phyloP scores from a whole-genome alignment of 352 stramenopile species.

The Phytopythium boreale region DNA sequence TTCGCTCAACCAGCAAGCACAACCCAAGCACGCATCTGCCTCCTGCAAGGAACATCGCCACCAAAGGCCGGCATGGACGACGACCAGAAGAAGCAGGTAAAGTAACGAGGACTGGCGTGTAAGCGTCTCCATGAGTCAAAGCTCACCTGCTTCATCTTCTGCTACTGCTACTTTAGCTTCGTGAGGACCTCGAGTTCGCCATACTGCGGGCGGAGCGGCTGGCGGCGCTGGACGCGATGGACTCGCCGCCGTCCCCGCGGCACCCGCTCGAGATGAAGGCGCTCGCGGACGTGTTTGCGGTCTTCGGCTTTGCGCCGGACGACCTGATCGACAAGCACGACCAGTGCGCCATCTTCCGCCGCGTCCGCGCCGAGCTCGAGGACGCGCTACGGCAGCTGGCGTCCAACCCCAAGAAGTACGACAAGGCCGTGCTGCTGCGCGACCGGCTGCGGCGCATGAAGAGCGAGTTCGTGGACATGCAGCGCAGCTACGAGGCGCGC shows the following conservation, averaged over 20 bases:
- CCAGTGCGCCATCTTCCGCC: constrained; percentile 67
- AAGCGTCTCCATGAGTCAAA: background rate
- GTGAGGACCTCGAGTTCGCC: constrained; percentile 69
- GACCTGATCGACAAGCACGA: constrained; percentile 73
- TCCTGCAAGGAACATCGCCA: background rate
- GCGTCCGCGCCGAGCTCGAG: constrained; percentile 54
- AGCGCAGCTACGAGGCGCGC: constrained; percentile 50
- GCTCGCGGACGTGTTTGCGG: constrained; percentile 62
- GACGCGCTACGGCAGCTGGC: constrained; percentile 49
- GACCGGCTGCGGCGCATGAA: constrained; percentile 64
- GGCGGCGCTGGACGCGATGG: constrained; percentile 33
- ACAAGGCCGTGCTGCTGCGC: constrained; percentile 63
- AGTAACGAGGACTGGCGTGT: too few relatives aligned
- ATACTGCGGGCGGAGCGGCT: constrained; percentile 63
- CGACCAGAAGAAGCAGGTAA: constrained; percentile 53
- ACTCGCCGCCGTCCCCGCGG: constrained; percentile 33
- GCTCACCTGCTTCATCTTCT: background rate
- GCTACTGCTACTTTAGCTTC: constrained; percentile 29
- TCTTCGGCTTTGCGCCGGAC: constrained; percentile 59
- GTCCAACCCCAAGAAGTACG: constrained; percentile 63
- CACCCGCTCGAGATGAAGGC: constrained; percentile 65
- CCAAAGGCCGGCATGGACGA: constrained; percentile 38
- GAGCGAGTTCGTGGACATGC: constrained; percentile 62
- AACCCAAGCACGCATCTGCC: background rate
- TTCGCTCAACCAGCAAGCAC: background rate